Evolutionary conservation across 495 filamentous ascomycete genomes (phyloP).

Genomic region (Penicillium cosmopolitanum): DNA sequence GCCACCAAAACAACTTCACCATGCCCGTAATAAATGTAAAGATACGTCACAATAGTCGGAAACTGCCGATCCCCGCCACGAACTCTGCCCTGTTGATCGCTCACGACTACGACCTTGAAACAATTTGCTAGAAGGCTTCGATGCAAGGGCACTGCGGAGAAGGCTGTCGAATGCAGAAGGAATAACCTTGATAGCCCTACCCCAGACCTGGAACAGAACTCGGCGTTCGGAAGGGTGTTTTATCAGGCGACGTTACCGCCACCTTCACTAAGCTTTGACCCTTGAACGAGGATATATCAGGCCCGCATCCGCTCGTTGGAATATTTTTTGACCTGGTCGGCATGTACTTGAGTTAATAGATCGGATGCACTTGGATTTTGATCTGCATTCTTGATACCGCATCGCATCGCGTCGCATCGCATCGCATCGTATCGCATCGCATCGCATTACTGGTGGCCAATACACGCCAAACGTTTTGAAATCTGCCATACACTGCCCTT

Average conservation of each 20-base stretch:
- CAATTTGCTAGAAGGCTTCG: constrained; percentile 41
- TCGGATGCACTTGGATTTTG: background rate
- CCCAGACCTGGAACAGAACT: constrained; percentile 5
- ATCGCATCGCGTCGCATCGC: background rate
- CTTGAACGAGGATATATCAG: constrained; percentile 7
- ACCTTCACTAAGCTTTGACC: background rate
- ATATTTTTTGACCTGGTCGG: background rate
- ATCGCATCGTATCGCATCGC: background rate
- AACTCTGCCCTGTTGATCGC: constrained; percentile 12
- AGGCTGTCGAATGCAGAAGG: constrained; percentile 18
- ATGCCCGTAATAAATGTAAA: constrained; percentile 10
- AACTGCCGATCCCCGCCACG: constrained; percentile 30
- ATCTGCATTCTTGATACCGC: background rate
- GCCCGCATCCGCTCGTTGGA: background rate
- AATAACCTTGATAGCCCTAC: constrained; percentile 12
- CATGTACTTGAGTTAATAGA: background rate
- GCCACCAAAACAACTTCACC: background rate
- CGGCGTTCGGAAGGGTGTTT: background rate
- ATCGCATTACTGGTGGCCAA: background rate
- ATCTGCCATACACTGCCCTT: no score
- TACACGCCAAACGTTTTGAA: no score
- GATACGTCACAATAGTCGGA: constrained; percentile 20
- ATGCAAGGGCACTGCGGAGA: background rate
- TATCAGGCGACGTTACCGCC: constrained; percentile 1
- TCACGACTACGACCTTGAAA: constrained; percentile 66